Evolutionary conservation across 1,139 yeast species (phyloP).

Genomic region (Sugiyamaella pinicola): DNA sequence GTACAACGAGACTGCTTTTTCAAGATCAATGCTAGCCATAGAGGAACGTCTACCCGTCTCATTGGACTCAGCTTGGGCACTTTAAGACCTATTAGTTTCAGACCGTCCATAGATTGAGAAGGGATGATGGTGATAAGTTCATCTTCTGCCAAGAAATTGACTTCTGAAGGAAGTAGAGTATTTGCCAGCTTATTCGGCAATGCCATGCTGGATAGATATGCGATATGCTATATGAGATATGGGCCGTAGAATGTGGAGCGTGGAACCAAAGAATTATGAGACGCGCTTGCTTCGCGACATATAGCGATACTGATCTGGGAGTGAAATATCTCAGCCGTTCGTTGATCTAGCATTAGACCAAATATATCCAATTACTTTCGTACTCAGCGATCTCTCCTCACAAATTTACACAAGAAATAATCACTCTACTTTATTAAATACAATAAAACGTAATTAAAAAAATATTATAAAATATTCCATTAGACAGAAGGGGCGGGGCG

Average conservation of each 20-base stretch:
- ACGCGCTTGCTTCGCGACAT: no score
- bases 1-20: conserved; percentile 86
- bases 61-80: conserved; percentile 64
- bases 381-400: no score
- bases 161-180: conserved; percentile 73
- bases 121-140: conserved; percentile 74
- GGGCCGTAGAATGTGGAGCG: background rate
- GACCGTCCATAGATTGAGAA: conserved; percentile 63
- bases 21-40: conserved; percentile 85
- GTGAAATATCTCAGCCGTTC: no score
- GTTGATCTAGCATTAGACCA: no score
- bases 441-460: no score
- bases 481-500: no score
- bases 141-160: conserved; percentile 84
- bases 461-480: no score
- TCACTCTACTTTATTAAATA: no score
- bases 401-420: no score
- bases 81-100: conserved; percentile 58
- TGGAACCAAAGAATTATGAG: background rate
- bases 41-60: conserved; percentile 70
- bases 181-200: conserved; percentile 59
- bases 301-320: no score
- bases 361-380: no score
- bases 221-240: background rate
- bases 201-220: conserved; percentile 52